A percentile compares a stretch with the other conserved stretches of the same genome.
These are phyloP conservation scores for Microcera coccophila DNA, from an alignment of 2,329 filamentous ascomycete species.

Conservation along the genomic window DNA sequence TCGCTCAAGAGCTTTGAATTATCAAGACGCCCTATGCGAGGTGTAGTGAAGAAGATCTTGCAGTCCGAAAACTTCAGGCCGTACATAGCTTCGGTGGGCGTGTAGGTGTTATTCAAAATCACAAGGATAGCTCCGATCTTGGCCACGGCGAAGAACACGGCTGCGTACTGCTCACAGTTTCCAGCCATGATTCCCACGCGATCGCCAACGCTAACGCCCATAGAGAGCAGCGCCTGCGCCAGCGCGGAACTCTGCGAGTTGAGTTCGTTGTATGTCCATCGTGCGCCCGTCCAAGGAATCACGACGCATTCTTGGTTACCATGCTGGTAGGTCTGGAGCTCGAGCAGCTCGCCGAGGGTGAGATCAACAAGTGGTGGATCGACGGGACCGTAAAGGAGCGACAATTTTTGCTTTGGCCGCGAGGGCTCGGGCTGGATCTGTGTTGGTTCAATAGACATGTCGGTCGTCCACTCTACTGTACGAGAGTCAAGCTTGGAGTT, in stretches of 20 bases:
- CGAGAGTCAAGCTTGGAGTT: constrained; percentile 1
- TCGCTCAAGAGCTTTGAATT: constrained; percentile 57
- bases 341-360: constrained; percentile 68
- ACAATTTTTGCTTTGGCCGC: constrained; percentile 39
- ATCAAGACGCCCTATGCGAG: constrained; percentile 62
- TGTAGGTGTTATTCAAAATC: constrained; percentile 81
- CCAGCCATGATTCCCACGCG: constrained; percentile 72
- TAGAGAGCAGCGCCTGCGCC: constrained; percentile 62
- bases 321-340: constrained; percentile 64
- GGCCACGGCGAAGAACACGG: constrained; percentile 69
- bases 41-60: constrained; percentile 69
- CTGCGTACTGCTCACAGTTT: constrained; percentile 76
- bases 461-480: background rate
- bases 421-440: constrained; percentile 28
- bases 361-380: constrained; percentile 67
- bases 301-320: constrained; percentile 65
- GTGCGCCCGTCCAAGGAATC: constrained; percentile 69
- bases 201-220: constrained; percentile 65
- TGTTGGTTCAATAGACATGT: constrained; percentile 29
- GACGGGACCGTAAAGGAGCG: constrained; percentile 64
- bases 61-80: constrained; percentile 69
- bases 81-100: constrained; percentile 66
- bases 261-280: constrained; percentile 68
- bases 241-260: constrained; percentile 59
- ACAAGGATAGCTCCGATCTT: constrained; percentile 66